Conservation (phyloP, 2,329 filamentous ascomycete species). For the Penicillium oxalicum region DNA sequence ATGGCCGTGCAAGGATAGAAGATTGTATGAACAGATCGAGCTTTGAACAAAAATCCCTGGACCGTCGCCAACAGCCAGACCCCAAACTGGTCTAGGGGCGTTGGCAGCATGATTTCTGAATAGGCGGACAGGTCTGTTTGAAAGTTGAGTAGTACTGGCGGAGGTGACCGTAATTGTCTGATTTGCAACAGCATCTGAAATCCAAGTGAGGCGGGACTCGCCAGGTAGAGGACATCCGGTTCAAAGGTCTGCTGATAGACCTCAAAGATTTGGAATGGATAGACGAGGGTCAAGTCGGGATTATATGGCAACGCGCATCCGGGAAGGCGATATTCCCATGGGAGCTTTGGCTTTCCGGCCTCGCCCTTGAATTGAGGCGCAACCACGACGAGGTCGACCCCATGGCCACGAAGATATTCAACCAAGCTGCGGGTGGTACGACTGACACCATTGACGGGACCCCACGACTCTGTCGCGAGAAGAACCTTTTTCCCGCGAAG, state of each 20-base stretch:
- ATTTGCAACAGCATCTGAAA: constrained; percentile 67
- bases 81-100: constrained; percentile 55
- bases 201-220: constrained; percentile 62
- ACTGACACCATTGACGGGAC: constrained; percentile 67
- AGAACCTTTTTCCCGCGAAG: constrained; percentile 59
- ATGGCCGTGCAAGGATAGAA: constrained; percentile 65
- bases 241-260: constrained; percentile 58
- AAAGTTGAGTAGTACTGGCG: constrained; percentile 62
- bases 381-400: constrained; percentile 60
- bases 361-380: constrained; percentile 55
- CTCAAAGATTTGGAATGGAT: constrained; percentile 59
- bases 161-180: constrained; percentile 52
- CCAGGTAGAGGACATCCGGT: constrained; percentile 64
- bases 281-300: constrained; percentile 63
- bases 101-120: constrained; percentile 62
- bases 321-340: constrained; percentile 53
- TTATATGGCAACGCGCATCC: constrained; percentile 66
- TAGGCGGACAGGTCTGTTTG: constrained; percentile 67
- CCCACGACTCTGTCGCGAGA: constrained; percentile 65
- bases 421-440: constrained; percentile 65
- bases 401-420: constrained; percentile 59
- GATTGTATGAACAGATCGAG: constrained; percentile 57
- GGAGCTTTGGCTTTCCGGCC: constrained; percentile 25
- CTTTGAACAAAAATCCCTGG: constrained; percentile 61
- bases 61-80: constrained; percentile 58